A percentile compares a stretch with the other conserved stretches of the same genome.
Conservation (phyloP, 2,329 filamentous ascomycete genomes). For the Pseudohalonectria lignicola region DNA sequence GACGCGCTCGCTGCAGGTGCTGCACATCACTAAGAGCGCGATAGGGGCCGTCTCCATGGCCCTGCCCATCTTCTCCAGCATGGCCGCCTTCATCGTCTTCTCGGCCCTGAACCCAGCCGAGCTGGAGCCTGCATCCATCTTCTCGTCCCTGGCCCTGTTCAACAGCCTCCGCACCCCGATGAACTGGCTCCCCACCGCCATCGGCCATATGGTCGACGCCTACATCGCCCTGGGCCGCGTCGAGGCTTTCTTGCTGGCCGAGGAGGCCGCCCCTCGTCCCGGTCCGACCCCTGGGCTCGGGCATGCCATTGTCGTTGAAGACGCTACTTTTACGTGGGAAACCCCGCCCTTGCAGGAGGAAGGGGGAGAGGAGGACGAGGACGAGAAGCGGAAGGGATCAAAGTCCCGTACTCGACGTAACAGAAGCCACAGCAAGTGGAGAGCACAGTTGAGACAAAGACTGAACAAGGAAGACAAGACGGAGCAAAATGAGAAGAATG, state of each 20-base stretch:
- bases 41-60: slow-evolving; percentile 10
- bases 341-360: slow-evolving; percentile 15
- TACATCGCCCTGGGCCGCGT: slow-evolving; percentile 17
- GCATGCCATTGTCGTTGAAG: background rate
- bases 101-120: slow-evolving; percentile 2
- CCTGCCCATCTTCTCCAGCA: slow-evolving; percentile 7
- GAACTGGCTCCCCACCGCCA: slow-evolving; percentile 10
- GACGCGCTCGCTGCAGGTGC: slow-evolving; percentile 9
- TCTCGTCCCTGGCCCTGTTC: slow-evolving; percentile 12
- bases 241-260: slow-evolving; percentile 17
- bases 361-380: slow-evolving; percentile 8
- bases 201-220: slow-evolving; percentile 16
- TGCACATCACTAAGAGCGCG: slow-evolving; percentile 16
- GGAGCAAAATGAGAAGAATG: too few species aligned
- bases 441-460: too few species aligned
- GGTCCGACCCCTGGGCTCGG: background rate
- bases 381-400: background rate
- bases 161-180: slow-evolving; percentile 11
- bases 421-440: too few species aligned
- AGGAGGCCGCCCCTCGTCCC: slow-evolving; percentile 10
- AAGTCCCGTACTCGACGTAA: background rate
- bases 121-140: slow-evolving; percentile 8
- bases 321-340: slow-evolving; percentile 6
- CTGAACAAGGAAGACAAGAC: too few species aligned
- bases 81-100: slow-evolving; percentile 6